These are phyloP conservation scores for Pseudoperonospora humuli DNA, from an alignment of 352 stramenopile species.

Conservation along the genomic window DNA sequence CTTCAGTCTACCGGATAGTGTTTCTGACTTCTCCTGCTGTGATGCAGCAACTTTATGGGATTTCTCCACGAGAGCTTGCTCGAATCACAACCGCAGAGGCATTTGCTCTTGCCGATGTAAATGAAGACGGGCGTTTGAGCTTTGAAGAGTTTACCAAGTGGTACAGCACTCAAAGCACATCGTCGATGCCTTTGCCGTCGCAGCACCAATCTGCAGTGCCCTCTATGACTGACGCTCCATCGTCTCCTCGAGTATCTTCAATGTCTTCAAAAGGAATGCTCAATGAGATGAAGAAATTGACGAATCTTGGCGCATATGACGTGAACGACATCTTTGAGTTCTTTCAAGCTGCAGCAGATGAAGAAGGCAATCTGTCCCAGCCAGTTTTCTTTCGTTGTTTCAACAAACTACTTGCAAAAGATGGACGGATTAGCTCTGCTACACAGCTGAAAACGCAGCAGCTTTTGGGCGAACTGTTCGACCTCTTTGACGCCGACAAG, in stretches of 20 bases:
- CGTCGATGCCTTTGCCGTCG: slow-evolving; percentile 9
- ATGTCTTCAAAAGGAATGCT: slow-evolving; percentile 38
- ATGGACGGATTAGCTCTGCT: slow-evolving; percentile 28
- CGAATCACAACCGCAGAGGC: slow-evolving; percentile 57
- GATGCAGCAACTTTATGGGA: slow-evolving; percentile 27
- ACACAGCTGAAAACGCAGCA: slow-evolving; percentile 36
- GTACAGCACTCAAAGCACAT: slow-evolving; percentile 40
- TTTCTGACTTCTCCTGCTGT: slow-evolving; percentile 56
- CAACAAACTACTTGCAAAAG: slow-evolving; percentile 63
- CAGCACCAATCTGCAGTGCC: slow-evolving; percentile 2
- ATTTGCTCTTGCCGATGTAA: slow-evolving; percentile 51
- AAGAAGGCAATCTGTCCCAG: slow-evolving; percentile 51
- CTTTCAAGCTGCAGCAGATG: slow-evolving; percentile 64
- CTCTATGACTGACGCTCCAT: slow-evolving; percentile 1
- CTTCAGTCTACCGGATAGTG: slow-evolving; percentile 78
- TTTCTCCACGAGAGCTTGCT: slow-evolving; percentile 70
- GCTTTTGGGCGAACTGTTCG: slow-evolving; percentile 67
- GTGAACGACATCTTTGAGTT: slow-evolving; percentile 86
- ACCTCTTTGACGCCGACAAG: slow-evolving; percentile 71
- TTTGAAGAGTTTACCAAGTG: slow-evolving; percentile 82
- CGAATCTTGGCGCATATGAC: slow-evolving; percentile 71
- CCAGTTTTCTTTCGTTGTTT: slow-evolving; percentile 77
- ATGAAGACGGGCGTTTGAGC: slow-evolving; percentile 62
- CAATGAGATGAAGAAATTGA: slow-evolving; percentile 72
- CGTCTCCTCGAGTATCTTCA: slow-evolving; percentile 12